A percentile compares a stretch with the other conserved stretches of the same genome.
phyloP scores from a whole-genome alignment of 257 asterid genomes.

The Solanum dulcamara region DNA sequence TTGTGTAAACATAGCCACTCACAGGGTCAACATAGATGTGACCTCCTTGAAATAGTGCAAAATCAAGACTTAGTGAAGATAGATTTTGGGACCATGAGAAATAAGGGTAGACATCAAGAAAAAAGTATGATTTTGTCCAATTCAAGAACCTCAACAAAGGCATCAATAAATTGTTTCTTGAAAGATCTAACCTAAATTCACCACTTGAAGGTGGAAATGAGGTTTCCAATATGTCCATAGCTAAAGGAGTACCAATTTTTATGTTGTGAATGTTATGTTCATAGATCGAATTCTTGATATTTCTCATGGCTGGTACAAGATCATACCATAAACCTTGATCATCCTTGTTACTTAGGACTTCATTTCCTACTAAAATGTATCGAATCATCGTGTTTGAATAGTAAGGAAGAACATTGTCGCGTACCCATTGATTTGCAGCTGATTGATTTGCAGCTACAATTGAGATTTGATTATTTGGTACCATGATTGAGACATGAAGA shows the following conservation, averaged over 20 bases:
- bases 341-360: slow-evolving; percentile 36
- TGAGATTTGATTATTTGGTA: slow-evolving; percentile 35
- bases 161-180: slow-evolving; percentile 18
- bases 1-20: slow-evolving; percentile 43
- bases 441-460: slow-evolving; percentile 41
- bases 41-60: slow-evolving; percentile 34
- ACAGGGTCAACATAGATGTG: slow-evolving; percentile 20
- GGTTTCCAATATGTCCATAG: slow-evolving; percentile 51
- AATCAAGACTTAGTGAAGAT: slow-evolving; percentile 23
- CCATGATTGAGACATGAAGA: slow-evolving; percentile 48
- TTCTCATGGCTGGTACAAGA: slow-evolving; percentile 63
- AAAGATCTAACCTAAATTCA: slow-evolving; percentile 36
- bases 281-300: slow-evolving; percentile 25
- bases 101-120: slow-evolving; percentile 53
- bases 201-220: slow-evolving; percentile 68
- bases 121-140: slow-evolving; percentile 37
- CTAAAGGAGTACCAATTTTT: slow-evolving; percentile 59
- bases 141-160: slow-evolving; percentile 41
- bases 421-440: slow-evolving; percentile 45
- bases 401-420: slow-evolving; percentile 32
- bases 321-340: slow-evolving; percentile 24
- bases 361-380: slow-evolving; percentile 57
- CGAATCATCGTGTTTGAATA: slow-evolving; percentile 49
- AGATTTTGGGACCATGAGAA: slow-evolving; percentile 50
- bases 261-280: slow-evolving; percentile 40